Percentiles rank a stretch among this genome's conserved stretches.
phyloP scores from a whole-genome alignment of 2,329 filamentous ascomycete genomes.

The Alternaria sp. region DNA sequence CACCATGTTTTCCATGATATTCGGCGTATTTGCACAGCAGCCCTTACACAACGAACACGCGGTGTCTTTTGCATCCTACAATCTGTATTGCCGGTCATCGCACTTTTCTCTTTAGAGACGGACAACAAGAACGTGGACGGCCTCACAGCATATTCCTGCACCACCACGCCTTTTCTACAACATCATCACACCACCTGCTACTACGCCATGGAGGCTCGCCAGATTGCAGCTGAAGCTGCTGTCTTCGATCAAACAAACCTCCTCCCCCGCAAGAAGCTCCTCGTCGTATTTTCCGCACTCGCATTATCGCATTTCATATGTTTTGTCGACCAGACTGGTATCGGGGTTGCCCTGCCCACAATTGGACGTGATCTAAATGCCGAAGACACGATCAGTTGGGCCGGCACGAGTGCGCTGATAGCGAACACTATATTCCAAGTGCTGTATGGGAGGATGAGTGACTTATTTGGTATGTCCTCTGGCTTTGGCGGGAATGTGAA shows the following conservation, averaged over 20 bases:
- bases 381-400: constrained; percentile 63
- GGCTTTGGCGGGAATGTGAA: neutral
- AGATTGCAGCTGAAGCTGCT: constrained; percentile 23
- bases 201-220: constrained; percentile 8
- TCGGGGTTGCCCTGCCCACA: constrained; percentile 53
- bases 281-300: constrained; percentile 62
- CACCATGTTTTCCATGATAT: neutral
- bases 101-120: neutral
- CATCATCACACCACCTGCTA: neutral
- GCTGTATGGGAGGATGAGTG: constrained; percentile 68
- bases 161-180: neutral
- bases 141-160: neutral
- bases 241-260: constrained; percentile 61
- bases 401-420: constrained; percentile 62
- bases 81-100: neutral
- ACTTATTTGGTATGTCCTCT: constrained; percentile 60
- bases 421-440: constrained; percentile 70
- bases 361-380: constrained; percentile 51
- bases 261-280: constrained; percentile 59
- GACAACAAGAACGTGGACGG: neutral
- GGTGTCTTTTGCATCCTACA: neutral
- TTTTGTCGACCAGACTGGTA: constrained; percentile 66
- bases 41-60: neutral
- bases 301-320: constrained; percentile 63
- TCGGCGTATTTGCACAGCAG: neutral